Evolutionary conservation across 108 stramenopile species (phyloP).

Genomic region (Cafeteria roenbergensis): DNA sequence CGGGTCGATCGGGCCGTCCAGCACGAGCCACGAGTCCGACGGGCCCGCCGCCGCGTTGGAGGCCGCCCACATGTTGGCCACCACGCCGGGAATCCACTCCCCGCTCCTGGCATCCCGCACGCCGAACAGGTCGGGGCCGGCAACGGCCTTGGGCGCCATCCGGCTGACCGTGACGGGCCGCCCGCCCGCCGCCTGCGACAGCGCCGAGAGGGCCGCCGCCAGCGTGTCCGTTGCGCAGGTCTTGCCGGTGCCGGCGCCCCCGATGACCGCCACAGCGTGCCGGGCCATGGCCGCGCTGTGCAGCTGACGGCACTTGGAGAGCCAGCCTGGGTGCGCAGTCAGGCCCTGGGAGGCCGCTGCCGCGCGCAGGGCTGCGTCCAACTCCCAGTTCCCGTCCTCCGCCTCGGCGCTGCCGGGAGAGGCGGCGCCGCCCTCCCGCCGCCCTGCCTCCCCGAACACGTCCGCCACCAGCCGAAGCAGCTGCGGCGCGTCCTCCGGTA

Average conservation of each 20-base stretch:
- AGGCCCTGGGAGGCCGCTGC: no score
- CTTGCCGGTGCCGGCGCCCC: constrained; percentile 49
- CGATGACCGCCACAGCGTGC: constrained; percentile 49
- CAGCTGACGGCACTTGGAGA: constrained; percentile 38
- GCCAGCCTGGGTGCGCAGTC: constrained; percentile 31
- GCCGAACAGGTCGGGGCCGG: constrained; percentile 51
- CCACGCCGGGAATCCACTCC: constrained; percentile 52
- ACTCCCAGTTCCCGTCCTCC: constrained; percentile 14
- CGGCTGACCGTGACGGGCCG: constrained; percentile 31
- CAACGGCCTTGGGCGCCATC: constrained; percentile 52
- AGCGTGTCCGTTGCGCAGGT: constrained; percentile 25
- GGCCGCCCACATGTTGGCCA: constrained; percentile 47
- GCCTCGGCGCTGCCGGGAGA: constrained; percentile 14
- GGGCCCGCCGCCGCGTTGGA: constrained; percentile 35
- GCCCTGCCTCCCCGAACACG: constrained; percentile 29
- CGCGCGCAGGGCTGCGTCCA: constrained; percentile 20
- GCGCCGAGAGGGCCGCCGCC: not conserved
- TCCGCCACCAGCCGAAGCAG: constrained; percentile 42
- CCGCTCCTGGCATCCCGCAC: constrained; percentile 40
- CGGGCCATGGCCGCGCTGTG: constrained; percentile 47
- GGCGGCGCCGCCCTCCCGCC: constrained; percentile 11
- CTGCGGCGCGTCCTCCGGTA: constrained; percentile 45
- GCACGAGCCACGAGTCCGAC: constrained; percentile 37
- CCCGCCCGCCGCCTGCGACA: constrained; percentile 19
- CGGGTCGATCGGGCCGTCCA: constrained; percentile 52